A percentile compares a stretch with the other conserved stretches of the same genome.
These are phyloP conservation scores for Hypericum androsaemum DNA, from an alignment of 345 rosid species.

Conservation along the genomic window DNA sequence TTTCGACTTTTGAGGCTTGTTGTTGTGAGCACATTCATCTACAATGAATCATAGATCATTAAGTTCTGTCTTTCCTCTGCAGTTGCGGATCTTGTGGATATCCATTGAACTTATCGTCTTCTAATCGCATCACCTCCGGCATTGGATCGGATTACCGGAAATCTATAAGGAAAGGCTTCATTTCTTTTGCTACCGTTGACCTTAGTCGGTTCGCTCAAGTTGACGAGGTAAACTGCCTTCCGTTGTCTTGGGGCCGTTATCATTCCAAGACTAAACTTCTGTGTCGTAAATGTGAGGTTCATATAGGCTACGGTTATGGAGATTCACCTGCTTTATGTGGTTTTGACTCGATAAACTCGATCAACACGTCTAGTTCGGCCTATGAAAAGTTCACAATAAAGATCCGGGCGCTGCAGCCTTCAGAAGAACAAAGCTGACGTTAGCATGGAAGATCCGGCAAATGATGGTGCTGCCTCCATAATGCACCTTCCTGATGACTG, in stretches of 20 bases:
- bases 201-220: constrained; percentile 55
- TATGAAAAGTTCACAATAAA: constrained; percentile 42
- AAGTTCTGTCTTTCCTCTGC: constrained; percentile 14
- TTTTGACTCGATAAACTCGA: constrained; percentile 38
- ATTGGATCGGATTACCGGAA: constrained; percentile 34
- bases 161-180: constrained; percentile 34
- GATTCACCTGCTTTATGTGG: constrained; percentile 45
- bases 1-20: no score
- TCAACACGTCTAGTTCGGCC: constrained; percentile 25
- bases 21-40: no score
- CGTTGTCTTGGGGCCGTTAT: constrained; percentile 30
- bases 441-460: constrained; percentile 34
- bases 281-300: constrained; percentile 55
- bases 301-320: constrained; percentile 53
- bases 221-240: constrained; percentile 50
- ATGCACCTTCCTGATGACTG: constrained; percentile 67
- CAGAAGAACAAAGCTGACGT: constrained; percentile 30
- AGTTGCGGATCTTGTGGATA: constrained; percentile 57
- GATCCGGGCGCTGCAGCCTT: constrained; percentile 45
- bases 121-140: constrained; percentile 31
- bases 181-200: constrained; percentile 42
- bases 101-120: constrained; percentile 51
- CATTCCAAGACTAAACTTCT: constrained; percentile 46
- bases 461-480: constrained; percentile 28
- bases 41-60: no score